These are phyloP conservation scores for Nemania abortiva DNA, from an alignment of 2,329 filamentous ascomycete species.

Conservation along the genomic window DNA sequence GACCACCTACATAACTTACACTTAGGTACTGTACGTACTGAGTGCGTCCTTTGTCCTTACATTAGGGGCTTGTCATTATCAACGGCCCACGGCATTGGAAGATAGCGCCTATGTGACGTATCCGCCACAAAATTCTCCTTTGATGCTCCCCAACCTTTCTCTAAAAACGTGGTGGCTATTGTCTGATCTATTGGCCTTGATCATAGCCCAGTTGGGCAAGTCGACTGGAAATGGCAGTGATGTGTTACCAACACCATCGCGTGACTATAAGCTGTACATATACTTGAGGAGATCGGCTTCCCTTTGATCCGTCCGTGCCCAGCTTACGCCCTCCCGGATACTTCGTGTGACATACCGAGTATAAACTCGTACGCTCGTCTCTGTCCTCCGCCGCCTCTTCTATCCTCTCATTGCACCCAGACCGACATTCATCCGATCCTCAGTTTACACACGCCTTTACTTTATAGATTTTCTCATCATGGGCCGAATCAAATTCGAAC, in stretches of 20 bases:
- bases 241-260: conserved; percentile 1
- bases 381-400: neutral
- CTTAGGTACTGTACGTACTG: neutral
- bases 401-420: neutral
- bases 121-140: neutral
- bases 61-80: neutral
- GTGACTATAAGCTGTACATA: neutral
- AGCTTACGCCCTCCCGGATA: no score
- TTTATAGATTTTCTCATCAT: neutral
- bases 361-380: neutral
- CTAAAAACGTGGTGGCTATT: conserved; percentile 3
- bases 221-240: neutral
- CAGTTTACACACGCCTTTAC: neutral
- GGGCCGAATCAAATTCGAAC: conserved; percentile 1
- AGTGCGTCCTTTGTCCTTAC: conserved; percentile 1
- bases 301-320: conserved; percentile 1
- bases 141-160: neutral
- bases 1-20: neutral
- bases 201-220: neutral
- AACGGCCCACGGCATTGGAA: neutral
- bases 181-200: neutral
- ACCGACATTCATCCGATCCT: neutral
- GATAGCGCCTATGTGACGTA: neutral
- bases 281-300: neutral
- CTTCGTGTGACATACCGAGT: neutral